Conservation (phyloP, 2,329 filamentous ascomycete species). For the Dactylellina haptotyla region DNA sequence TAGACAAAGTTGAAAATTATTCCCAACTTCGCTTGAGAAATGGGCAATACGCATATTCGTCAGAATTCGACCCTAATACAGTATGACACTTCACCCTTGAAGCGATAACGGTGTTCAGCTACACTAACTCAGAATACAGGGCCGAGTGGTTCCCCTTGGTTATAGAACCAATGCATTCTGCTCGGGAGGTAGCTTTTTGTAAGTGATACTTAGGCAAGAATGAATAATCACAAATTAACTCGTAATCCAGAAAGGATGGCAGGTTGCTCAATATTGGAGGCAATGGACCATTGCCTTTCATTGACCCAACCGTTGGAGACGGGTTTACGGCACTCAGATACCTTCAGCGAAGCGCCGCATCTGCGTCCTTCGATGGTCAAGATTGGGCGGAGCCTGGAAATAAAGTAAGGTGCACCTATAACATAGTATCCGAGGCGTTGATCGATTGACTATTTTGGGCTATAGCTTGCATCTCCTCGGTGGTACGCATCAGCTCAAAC, state of each 20-base stretch:
- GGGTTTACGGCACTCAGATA: slow-evolving; percentile 70
- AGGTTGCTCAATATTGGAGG: slow-evolving; percentile 68
- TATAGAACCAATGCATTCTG: slow-evolving; percentile 70
- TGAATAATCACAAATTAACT: background rate
- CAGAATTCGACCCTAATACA: slow-evolving; percentile 69
- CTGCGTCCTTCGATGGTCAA: slow-evolving; percentile 64
- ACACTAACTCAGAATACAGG: slow-evolving; percentile 28
- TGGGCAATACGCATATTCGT: slow-evolving; percentile 70
- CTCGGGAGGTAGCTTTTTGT: slow-evolving; percentile 69
- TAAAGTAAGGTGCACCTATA: slow-evolving; percentile 58
- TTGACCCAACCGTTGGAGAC: slow-evolving; percentile 70
- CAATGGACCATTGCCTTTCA: slow-evolving; percentile 67
- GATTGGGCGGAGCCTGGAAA: slow-evolving; percentile 69
- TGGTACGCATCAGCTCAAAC: slow-evolving; percentile 73
- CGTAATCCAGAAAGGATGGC: slow-evolving; percentile 64
- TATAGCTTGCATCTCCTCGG: slow-evolving; percentile 64
- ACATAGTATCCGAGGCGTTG: background rate
- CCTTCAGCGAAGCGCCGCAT: slow-evolving; percentile 64
- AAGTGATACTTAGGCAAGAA: background rate
- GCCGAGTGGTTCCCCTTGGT: slow-evolving; percentile 40
- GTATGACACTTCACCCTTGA: slow-evolving; percentile 63
- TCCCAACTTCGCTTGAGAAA: slow-evolving; percentile 67
- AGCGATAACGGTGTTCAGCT: slow-evolving; percentile 59
- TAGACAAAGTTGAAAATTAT: slow-evolving; percentile 73
- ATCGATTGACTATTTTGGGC: background rate